Evolutionary conservation across 345 rosid genomes (phyloP).

Genomic region (Cardamine chenopodiifolia): DNA sequence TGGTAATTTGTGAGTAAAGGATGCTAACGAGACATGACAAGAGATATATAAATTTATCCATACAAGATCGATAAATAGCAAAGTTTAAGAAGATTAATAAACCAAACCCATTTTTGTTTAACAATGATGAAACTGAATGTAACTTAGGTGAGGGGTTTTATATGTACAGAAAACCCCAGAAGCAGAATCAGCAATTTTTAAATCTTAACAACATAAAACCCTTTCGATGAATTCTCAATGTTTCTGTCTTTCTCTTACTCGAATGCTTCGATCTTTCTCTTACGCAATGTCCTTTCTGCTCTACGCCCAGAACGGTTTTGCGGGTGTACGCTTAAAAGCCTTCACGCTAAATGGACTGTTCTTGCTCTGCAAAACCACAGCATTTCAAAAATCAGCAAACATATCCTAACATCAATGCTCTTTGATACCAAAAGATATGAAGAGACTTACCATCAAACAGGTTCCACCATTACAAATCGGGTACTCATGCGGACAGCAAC

Average conservation of each 20-base stretch:
- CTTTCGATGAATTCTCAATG: conserved; percentile 16
- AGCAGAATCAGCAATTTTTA: conserved; percentile 34
- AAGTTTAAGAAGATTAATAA: conserved; percentile 2
- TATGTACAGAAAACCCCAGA: conserved; percentile 37
- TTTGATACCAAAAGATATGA: background rate
- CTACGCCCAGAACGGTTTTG: conserved; percentile 67
- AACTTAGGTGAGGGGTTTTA: conserved; percentile 22
- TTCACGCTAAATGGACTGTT: conserved; percentile 70
- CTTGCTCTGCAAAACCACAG: conserved; percentile 69
- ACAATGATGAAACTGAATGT: conserved; percentile 36
- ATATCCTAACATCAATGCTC: background rate
- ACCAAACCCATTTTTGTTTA: conserved; percentile 18
- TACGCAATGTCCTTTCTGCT: conserved; percentile 55
- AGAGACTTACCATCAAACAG: conserved; percentile 63
- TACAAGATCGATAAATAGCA: background rate
- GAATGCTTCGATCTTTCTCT: conserved; percentile 15
- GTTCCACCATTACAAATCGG: conserved; percentile 73
- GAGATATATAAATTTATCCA: background rate
- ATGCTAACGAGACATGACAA: background rate
- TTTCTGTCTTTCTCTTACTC: background rate
- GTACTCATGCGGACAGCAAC: conserved; percentile 88
- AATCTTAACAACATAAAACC: conserved; percentile 25
- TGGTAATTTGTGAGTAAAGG: background rate
- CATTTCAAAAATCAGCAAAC: conserved; percentile 18
- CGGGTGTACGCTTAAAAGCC: conserved; percentile 77